phyloP scores from a whole-genome alignment of 1,139 yeast genomes.

The Suhomyces ambrosiae region DNA sequence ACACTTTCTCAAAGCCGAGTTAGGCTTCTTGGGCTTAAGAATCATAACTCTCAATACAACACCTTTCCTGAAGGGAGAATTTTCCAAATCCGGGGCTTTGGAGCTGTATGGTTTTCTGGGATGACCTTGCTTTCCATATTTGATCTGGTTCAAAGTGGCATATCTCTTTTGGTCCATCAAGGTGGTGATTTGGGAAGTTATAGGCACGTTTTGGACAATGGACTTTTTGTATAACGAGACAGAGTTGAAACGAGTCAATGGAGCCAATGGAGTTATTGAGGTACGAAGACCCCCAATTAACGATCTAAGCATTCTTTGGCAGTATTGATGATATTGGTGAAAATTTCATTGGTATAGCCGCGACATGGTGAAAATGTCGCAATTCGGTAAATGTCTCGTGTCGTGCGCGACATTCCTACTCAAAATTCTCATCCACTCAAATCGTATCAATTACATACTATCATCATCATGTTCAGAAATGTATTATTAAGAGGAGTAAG shows the following conservation, averaged over 20 bases:
- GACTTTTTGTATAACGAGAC: conserved; percentile 14
- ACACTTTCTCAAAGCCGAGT: conserved; percentile 96
- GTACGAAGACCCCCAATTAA: conserved; percentile 13
- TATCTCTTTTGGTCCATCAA: conserved; percentile 42
- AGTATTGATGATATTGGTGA: neutral
- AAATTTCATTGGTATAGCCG: conserved; percentile 1
- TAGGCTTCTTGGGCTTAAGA: conserved; percentile 95
- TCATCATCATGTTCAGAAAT: conserved; percentile 35
- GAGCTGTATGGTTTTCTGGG: conserved; percentile 50
- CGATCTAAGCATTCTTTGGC: conserved; percentile 18
- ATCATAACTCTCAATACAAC: conserved; percentile 95
- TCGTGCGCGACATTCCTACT: conserved; percentile 1
- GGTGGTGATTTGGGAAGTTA: conserved; percentile 18
- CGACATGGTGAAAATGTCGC: neutral
- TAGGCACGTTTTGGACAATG: conserved; percentile 11
- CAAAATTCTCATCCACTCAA: conserved; percentile 15
- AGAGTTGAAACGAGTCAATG: conserved; percentile 2
- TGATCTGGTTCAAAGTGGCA: conserved; percentile 75
- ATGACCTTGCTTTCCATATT: conserved; percentile 61
- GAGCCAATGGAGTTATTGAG: conserved; percentile 1
- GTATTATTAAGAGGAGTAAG: conserved; percentile 32
- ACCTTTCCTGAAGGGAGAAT: conserved; percentile 84
- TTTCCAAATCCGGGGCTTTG: conserved; percentile 80
- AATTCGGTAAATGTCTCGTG: conserved; percentile 1
- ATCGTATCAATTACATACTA: conserved; percentile 2